phyloP scores from a whole-genome alignment of 495 filamentous ascomycete species.

The Massariosphaeria phaeospora region DNA sequence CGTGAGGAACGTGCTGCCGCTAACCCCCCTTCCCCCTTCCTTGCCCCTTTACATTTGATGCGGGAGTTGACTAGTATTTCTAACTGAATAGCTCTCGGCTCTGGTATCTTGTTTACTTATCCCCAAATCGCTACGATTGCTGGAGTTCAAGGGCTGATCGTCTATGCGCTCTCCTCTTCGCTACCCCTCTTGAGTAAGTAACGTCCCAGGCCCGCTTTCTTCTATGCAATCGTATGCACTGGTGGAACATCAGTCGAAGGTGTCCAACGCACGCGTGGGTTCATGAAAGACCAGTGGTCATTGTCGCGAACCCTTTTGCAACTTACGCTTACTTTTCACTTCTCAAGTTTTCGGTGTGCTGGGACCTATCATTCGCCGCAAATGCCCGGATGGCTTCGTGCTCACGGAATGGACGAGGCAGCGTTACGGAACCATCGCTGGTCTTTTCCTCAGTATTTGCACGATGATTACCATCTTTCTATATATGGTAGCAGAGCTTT shows the following conservation, averaged over 20 bases:
- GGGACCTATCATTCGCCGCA: conserved; percentile 65
- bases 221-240: no score
- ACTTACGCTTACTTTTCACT: no score
- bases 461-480: conserved; percentile 67
- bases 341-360: conserved; percentile 61
- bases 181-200: no score
- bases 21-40: conserved; percentile 45
- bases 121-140: conserved; percentile 74
- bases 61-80: conserved; percentile 36
- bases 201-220: no score
- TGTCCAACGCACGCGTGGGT: no score
- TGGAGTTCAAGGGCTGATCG: conserved; percentile 66
- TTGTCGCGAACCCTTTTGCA: no score
- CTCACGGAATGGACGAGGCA: conserved; percentile 75
- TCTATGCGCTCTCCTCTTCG: conserved; percentile 64
- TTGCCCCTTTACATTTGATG: conserved; percentile 14
- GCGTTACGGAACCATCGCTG: conserved; percentile 60
- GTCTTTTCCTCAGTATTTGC: conserved; percentile 63
- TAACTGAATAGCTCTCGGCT: conserved; percentile 60
- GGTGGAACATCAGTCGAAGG: no score
- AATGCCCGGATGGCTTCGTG: conserved; percentile 72
- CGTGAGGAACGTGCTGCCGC: conserved; percentile 90
- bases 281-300: no score
- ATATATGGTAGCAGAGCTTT: conserved; percentile 77
- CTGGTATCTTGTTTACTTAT: conserved; percentile 71